Percentiles rank a stretch among this genome's conserved stretches.
Evolutionary conservation across 495 filamentous ascomycete genomes (phyloP).

Genomic region (Penicillium herquei): DNA sequence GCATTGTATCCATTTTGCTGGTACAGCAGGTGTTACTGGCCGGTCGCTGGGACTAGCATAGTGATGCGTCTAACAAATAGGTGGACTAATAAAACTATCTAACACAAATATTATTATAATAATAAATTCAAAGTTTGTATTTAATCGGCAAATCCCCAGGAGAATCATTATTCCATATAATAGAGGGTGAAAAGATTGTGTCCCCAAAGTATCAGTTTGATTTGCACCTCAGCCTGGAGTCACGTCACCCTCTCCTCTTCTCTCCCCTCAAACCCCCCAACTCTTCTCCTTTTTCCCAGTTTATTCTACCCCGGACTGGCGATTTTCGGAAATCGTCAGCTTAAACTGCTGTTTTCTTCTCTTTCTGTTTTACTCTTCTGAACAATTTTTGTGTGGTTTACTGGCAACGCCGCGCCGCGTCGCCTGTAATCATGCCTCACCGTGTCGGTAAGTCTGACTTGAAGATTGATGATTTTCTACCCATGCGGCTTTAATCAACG

Average conservation of each 20-base stretch:
- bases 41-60: no score
- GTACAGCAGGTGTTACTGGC: no score
- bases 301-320: not conserved
- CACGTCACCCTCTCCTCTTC: not conserved
- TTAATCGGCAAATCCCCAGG: not conserved
- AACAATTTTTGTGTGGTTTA: not conserved
- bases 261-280: not conserved
- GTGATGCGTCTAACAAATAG: no score
- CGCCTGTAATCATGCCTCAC: slow-evolving; percentile 9
- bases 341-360: not conserved
- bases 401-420: no score
- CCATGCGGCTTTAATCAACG: not conserved
- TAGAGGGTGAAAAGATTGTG: not conserved
- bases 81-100: no score
- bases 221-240: not conserved
- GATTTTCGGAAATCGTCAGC: not conserved
- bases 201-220: not conserved
- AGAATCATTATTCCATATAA: not conserved
- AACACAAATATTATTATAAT: no score
- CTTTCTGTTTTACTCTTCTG: not conserved
- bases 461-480: no score
- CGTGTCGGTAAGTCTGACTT: slow-evolving; percentile 18
- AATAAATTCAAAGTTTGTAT: no score
- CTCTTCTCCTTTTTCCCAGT: not conserved
- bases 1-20: no score